Evolutionary conservation across 345 rosid genomes (phyloP).

Genomic region (Alliaria petiolata): DNA sequence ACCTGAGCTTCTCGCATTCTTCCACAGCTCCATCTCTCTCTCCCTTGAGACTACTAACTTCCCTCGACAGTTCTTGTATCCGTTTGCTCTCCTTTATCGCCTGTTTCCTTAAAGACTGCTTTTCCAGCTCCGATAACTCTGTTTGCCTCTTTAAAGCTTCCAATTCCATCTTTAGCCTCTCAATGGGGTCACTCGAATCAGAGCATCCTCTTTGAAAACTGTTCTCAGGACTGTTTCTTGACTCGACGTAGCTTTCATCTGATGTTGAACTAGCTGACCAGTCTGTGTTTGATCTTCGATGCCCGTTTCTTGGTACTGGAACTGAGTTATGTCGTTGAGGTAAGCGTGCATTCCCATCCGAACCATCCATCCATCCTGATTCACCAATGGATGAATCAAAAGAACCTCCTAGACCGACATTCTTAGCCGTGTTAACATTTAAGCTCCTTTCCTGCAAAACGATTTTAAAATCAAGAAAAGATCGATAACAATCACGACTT

Average conservation of each 20-base stretch:
- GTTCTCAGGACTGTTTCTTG: slow-evolving; percentile 53
- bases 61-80: slow-evolving; percentile 58
- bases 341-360: slow-evolving; percentile 25
- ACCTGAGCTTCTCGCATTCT: slow-evolving; percentile 47
- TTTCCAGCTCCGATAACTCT: slow-evolving; percentile 74
- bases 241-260: slow-evolving; percentile 70
- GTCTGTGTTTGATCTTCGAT: slow-evolving; percentile 75
- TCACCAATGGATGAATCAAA: slow-evolving; percentile 44
- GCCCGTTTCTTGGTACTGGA: slow-evolving; percentile 40
- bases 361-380: slow-evolving; percentile 34
- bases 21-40: slow-evolving; percentile 58
- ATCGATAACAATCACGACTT: not conserved
- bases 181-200: slow-evolving; percentile 48
- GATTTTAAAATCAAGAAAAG: not conserved
- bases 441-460: slow-evolving; percentile 47
- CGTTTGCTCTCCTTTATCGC: slow-evolving; percentile 60
- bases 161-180: slow-evolving; percentile 60
- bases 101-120: slow-evolving; percentile 81
- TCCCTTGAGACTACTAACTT: slow-evolving; percentile 45
- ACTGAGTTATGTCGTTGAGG: slow-evolving; percentile 47
- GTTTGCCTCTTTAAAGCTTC: slow-evolving; percentile 57
- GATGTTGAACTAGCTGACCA: slow-evolving; percentile 90
- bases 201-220: slow-evolving; percentile 48
- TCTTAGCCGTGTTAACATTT: slow-evolving; percentile 19
- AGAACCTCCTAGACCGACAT: slow-evolving; percentile 35